Evolutionary conservation across 306 rosid genomes (phyloP).

Genomic region (Rosa rugosa): DNA sequence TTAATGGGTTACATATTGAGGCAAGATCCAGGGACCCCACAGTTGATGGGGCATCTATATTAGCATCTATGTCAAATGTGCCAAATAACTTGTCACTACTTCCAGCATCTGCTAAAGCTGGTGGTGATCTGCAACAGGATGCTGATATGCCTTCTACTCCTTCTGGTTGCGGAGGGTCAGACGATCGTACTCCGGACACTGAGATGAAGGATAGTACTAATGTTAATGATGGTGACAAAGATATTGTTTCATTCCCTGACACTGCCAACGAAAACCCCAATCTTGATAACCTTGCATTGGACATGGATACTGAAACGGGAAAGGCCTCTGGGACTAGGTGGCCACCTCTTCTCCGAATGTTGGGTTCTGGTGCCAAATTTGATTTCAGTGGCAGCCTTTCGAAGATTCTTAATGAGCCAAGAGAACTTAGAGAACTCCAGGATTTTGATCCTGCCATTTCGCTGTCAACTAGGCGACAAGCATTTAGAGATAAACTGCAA

Average conservation of each 20-base stretch:
- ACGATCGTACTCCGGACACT: conserved; percentile 46
- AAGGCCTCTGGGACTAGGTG: conserved; percentile 49
- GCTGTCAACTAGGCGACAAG: conserved; percentile 66
- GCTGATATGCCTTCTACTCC: conserved; percentile 49
- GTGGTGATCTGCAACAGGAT: conserved; percentile 51
- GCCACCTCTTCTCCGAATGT: conserved; percentile 64
- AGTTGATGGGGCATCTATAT: conserved; percentile 87
- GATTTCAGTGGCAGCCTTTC: conserved; percentile 61
- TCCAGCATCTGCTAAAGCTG: conserved; percentile 60
- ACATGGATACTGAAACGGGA: conserved; percentile 48
- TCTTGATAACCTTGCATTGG: conserved; percentile 47
- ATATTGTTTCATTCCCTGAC: conserved; percentile 44
- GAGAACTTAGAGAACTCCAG: conserved; percentile 66
- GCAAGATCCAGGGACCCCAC: conserved; percentile 85
- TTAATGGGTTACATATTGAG: conserved; percentile 70
- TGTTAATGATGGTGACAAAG: conserved; percentile 52
- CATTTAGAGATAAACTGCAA: conserved; percentile 64
- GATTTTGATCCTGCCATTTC: conserved; percentile 51
- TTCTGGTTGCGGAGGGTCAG: conserved; percentile 45
- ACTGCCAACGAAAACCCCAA: conserved; percentile 50
- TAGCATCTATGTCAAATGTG: conserved; percentile 74
- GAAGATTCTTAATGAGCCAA: conserved; percentile 63
- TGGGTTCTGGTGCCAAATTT: conserved; percentile 56
- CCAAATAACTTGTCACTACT: conserved; percentile 61
- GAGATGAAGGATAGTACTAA: conserved; percentile 53